Conservation (phyloP, 2,329 filamentous ascomycete species). For the Stagonosporopsis cucurbitacearum region DNA sequence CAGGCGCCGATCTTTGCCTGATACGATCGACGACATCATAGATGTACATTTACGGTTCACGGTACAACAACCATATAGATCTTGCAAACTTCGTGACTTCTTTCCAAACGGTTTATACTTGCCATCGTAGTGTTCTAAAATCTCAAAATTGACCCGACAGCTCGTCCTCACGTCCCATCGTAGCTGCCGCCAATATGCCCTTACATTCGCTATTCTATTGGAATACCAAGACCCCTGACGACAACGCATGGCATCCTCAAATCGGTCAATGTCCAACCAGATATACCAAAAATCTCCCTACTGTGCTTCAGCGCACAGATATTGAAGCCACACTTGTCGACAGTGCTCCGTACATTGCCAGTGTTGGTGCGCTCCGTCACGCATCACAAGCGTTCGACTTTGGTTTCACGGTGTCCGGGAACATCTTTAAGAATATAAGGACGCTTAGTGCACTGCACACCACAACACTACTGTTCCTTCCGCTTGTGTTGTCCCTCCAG, state of each 20-base stretch:
- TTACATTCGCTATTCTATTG: not conserved
- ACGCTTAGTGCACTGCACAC: not conserved
- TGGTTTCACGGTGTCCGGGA: constrained; percentile 4
- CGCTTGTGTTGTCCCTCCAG: not conserved
- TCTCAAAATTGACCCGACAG: too few relatives aligned
- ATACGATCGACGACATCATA: constrained; percentile 10
- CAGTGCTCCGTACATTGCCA: constrained; percentile 4
- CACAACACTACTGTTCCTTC: not conserved
- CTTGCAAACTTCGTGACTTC: too few relatives aligned
- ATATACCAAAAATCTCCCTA: constrained; percentile 1
- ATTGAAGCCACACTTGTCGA: constrained; percentile 4
- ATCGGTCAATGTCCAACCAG: not conserved
- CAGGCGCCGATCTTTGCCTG: constrained; percentile 2
- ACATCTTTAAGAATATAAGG: constrained; percentile 3
- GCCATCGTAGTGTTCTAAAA: too few relatives aligned
- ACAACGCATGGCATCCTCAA: constrained; percentile 7
- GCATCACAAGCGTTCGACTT: constrained; percentile 7
- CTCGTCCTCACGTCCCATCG: too few relatives aligned
- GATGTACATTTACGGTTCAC: not conserved
- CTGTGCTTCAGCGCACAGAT: constrained; percentile 3
- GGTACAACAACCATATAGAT: not conserved
- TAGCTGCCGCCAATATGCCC: not conserved
- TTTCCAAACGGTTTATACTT: too few relatives aligned
- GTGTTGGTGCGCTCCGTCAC: constrained; percentile 6
- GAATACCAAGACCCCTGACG: constrained; percentile 4